Base-by-base conservation (phyloP, 768 basidiomycete species). In the Amanita muscaria region DNA sequence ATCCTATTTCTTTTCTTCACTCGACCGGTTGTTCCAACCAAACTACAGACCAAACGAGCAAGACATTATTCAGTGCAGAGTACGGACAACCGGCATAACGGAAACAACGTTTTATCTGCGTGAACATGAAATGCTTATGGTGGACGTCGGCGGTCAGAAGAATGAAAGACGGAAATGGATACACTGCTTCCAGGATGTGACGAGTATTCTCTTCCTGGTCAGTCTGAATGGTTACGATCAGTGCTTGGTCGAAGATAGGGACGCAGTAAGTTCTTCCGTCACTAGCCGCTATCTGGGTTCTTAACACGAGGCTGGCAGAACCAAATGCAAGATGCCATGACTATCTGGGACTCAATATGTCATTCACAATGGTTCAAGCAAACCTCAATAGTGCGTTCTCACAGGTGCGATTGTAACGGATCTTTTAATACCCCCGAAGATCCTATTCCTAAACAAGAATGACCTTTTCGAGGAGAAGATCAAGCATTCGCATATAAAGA, bases 301-400 rank as follows among this genome's bases (percentile, higher is more conserved):
- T 32, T 24, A 25, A 48, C 21, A 51, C 32, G 37, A 39, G 10
- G 14, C 25, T 25, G 7, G 12, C 21, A 92, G 85, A 97, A 97
- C 59, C 92, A 94, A 80, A 94, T 97, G 91, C 88, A 93, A 68
- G 92, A 97, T 51, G 89, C 92, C 1, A 86, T 97, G 81, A 89
- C 89, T n/a, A 89, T 97, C 40, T 97, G 92, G 84, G 92, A 97
- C 54, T 91, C 90, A 32, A 93, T 97, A 74, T 93, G 90, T 65
- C 90, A 96, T 61, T 93, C 90, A 8, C 90, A 93, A 52, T 96
- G 91, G 91, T 96, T 96, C 67, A 87, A 88, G 64, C 78, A 85
- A 51, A 93, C 91, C 0, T 91, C 89, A 8, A 89, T 96, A 44
- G 91, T 91, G 51, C 35, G 83, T 67, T 14, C 23, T 49, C 32